A percentile compares a stretch with the other conserved stretches of the same genome.
phyloP scores from a whole-genome alignment of 257 asterid genomes.

The Nicotiana otophora region DNA sequence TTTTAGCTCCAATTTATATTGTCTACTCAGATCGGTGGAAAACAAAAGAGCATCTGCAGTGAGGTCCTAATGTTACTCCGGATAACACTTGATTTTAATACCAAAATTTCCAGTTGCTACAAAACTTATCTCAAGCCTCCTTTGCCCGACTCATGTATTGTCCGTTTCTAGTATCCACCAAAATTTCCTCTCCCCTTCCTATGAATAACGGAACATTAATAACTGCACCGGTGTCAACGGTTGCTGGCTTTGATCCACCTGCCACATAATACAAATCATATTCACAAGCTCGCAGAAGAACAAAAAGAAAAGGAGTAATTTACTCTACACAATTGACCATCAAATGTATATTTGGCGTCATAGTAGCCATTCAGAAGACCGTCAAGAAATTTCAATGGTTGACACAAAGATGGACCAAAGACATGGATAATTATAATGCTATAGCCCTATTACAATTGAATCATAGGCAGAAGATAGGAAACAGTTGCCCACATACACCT shows the following conservation, averaged over 20 bases:
- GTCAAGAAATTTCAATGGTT: background rate
- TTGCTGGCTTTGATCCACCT: slow-evolving; percentile 97
- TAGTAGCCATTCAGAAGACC: background rate
- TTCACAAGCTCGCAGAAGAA: background rate
- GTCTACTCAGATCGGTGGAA: background rate
- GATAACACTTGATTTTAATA: background rate
- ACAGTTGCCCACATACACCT: background rate
- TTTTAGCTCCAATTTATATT: background rate
- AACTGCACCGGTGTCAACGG: slow-evolving; percentile 88
- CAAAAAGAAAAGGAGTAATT: background rate
- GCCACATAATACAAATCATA: slow-evolving; percentile 16
- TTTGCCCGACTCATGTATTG: slow-evolving; percentile 94
- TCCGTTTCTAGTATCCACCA: slow-evolving; percentile 91
- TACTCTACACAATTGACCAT: background rate
- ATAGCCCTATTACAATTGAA: background rate
- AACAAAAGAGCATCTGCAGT: background rate
- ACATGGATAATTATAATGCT: background rate
- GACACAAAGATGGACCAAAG: background rate
- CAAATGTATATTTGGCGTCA: background rate
- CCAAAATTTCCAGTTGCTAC: slow-evolving; percentile 7
- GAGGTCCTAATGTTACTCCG: background rate
- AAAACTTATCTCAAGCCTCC: slow-evolving; percentile 15
- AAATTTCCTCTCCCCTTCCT: slow-evolving; percentile 48
- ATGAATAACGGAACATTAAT: slow-evolving; percentile 81
- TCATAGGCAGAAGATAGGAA: background rate